phyloP scores from a whole-genome alignment of 2,329 filamentous ascomycete species.

The Epichloe hybrida region DNA sequence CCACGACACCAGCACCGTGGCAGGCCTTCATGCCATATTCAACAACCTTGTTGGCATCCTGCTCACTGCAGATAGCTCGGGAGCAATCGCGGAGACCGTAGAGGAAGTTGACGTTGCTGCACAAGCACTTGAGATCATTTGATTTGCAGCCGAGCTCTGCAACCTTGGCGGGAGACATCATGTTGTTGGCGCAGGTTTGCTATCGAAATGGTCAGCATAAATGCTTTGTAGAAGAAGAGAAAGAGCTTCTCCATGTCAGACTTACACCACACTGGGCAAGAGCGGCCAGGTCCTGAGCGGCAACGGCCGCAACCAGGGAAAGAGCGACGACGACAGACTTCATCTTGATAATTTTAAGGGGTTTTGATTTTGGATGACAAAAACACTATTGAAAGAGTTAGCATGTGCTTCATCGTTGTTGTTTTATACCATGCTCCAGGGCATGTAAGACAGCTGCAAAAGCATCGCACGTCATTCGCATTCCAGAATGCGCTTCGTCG shows the following conservation, averaged over 20 bases:
- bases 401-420: background rate
- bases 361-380: background rate
- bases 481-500: background rate
- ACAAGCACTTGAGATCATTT: constrained; percentile 31
- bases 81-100: constrained; percentile 40
- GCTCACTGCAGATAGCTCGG: constrained; percentile 24
- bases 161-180: constrained; percentile 30
- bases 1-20: constrained; percentile 20
- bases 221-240: no score
- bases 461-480: background rate
- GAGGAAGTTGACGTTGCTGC: constrained; percentile 31
- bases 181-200: constrained; percentile 36
- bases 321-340: constrained; percentile 33
- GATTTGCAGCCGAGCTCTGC: constrained; percentile 30
- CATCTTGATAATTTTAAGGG: constrained; percentile 27
- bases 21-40: constrained; percentile 27
- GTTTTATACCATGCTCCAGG: no score
- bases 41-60: constrained; percentile 24
- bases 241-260: background rate
- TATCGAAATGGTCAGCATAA: constrained; percentile 15
- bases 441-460: background rate
- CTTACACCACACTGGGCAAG: constrained; percentile 42
- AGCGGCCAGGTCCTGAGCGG: constrained; percentile 26
- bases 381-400: background rate
- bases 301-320: constrained; percentile 25